phyloP scores from a whole-genome alignment of 331 rosid genomes.

The Erythrophleum ivorense region DNA sequence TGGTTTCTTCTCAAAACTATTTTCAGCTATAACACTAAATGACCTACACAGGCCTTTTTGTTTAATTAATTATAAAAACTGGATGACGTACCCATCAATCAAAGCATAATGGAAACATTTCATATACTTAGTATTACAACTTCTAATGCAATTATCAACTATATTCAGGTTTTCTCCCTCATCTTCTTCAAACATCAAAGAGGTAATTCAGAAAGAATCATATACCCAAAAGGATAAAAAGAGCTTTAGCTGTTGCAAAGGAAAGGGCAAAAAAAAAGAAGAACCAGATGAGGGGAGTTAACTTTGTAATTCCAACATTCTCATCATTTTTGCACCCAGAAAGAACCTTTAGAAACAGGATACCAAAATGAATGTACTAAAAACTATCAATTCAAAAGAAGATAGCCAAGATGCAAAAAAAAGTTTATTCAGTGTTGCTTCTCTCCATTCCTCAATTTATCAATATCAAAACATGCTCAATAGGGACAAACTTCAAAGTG shows the following conservation, averaged over 20 bases:
- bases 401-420: not conserved
- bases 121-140: not conserved
- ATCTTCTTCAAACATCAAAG: not conserved
- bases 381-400: not conserved
- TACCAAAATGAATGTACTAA: not conserved
- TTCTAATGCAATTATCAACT: slow-evolving; percentile 8
- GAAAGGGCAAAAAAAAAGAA: not conserved
- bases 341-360: not conserved
- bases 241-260: not conserved
- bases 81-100: not conserved
- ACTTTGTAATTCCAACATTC: slow-evolving; percentile 23
- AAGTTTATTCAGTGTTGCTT: not conserved
- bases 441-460: not conserved
- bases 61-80: not conserved
- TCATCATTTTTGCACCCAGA: not conserved
- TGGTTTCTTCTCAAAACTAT: no score
- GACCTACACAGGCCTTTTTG: not conserved
- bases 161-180: not conserved
- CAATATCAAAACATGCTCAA: not conserved
- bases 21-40: not conserved
- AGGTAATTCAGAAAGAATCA: not conserved
- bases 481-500: not conserved
- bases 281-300: not conserved
- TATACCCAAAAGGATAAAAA: not conserved
- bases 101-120: not conserved